A percentile compares a stretch with the other conserved stretches of the same genome.
These are phyloP conservation scores for Beauveria sp. DNA, from an alignment of 2,329 filamentous ascomycete genomes.

Conservation along the genomic window DNA sequence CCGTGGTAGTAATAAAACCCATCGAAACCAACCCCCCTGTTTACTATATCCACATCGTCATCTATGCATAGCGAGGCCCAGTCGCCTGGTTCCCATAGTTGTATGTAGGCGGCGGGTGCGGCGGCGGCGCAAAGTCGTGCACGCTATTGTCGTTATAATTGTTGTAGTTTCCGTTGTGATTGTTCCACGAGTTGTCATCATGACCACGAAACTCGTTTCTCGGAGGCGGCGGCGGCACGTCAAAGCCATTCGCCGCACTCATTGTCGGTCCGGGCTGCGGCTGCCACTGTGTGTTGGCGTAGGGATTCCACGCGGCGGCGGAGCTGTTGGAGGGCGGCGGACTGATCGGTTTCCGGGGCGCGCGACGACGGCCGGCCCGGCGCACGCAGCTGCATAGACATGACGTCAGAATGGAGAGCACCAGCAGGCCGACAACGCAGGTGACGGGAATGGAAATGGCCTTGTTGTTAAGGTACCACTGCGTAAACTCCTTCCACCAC, in stretches of 20 bases:
- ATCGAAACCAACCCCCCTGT: too few relatives aligned
- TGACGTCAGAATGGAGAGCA: slow-evolving; percentile 60
- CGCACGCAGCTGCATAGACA: slow-evolving; percentile 51
- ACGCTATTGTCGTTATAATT: neutral
- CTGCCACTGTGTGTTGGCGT: slow-evolving; percentile 11
- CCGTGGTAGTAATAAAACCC: too few relatives aligned
- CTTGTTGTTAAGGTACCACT: slow-evolving; percentile 72
- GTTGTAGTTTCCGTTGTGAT: neutral
- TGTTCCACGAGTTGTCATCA: neutral
- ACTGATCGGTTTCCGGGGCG: slow-evolving; percentile 18
- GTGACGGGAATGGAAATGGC: slow-evolving; percentile 75
- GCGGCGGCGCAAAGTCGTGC: slow-evolving; percentile 4
- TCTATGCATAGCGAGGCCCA: slow-evolving; percentile 19
- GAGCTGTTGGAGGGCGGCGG: slow-evolving; percentile 13
- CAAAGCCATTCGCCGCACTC: slow-evolving; percentile 10
- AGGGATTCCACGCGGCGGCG: slow-evolving; percentile 12
- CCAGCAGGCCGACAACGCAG: slow-evolving; percentile 61
- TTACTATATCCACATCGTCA: neutral
- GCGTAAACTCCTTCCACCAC: slow-evolving; percentile 60
- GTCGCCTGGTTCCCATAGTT: slow-evolving; percentile 5
- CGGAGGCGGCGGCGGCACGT: neutral
- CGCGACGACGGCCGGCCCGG: slow-evolving; percentile 17
- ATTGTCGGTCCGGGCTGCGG: slow-evolving; percentile 15
- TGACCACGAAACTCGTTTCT: neutral
- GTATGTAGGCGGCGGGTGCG: slow-evolving; percentile 6